Base-by-base conservation (phyloP, 257 asterid genomes). In the Nicotiana sylvestris region DNA sequence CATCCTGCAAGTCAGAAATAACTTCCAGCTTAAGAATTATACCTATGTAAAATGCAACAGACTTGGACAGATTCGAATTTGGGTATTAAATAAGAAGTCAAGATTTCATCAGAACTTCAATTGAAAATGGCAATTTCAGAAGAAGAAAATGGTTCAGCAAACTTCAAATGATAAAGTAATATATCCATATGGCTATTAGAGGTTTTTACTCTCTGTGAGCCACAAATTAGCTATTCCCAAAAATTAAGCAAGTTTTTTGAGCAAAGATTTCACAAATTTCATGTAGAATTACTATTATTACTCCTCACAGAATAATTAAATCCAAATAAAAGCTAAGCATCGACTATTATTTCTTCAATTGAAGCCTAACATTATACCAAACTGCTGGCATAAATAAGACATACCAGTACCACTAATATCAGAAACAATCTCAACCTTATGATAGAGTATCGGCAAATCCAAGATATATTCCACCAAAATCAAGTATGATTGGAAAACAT, bases 1-100 rank as follows among this genome's bases (percentile, higher is more conserved):
- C 81, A 86, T 96, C 98, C 98, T 94, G 94, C 90, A 82, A 84
- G 64, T 51, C 80, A 51, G 43, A 76, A 76, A 39, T 51, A 76
- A 4, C 46, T 27, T 51, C 64, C 80, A 72, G 43, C 64, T 27
- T 76, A 76, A 76, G 64, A 76, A 51, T 76, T 16, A 29, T 17
- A 74, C 27, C 27, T 51, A 16, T 76, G 9, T 51, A 76, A 21
- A 76, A 51, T 76, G 80, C 64, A 76, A 51, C 29, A 51, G 46
- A 15, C 51, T 64, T 3, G 27, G 27, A 16, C 27, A 76, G 46
- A 76, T 29, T 27, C 29, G 53, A 51, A 37, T 72, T 70, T 25
- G 61, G 78, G 43, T 51, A 51, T 29, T 27, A 29, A 27, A 74
- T 2, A 49, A 76, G 27, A 51, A 51, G 64, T 76, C 80, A 15